These are phyloP conservation scores for Trichoderma sp. DNA, from an alignment of 2,329 filamentous ascomycete species.

Conservation along the genomic window DNA sequence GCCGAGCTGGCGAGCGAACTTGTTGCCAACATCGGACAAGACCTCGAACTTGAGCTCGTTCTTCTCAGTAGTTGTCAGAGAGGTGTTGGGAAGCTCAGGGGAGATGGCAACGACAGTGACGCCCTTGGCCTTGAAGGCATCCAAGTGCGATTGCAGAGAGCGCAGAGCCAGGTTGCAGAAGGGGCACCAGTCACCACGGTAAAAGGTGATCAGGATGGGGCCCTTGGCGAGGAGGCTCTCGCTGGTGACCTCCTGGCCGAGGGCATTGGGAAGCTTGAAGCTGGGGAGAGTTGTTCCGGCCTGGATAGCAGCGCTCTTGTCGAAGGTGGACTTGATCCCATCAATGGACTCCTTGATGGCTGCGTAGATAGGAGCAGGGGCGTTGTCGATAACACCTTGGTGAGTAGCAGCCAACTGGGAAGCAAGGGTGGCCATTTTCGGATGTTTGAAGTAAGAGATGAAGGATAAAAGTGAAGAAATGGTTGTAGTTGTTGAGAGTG, in stretches of 20 bases:
- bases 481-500: background rate
- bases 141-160: background rate
- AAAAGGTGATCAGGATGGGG: slow-evolving; percentile 2
- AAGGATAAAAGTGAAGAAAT: background rate
- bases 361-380: background rate
- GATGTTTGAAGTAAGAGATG: background rate
- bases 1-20: background rate
- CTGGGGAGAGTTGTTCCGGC: background rate
- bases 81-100: slow-evolving; percentile 1
- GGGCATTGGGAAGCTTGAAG: slow-evolving; percentile 2
- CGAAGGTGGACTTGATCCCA: background rate
- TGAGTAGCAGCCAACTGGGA: background rate
- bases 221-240: slow-evolving; percentile 6
- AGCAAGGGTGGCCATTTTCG: background rate
- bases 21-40: background rate
- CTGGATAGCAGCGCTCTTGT: background rate
- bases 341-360: background rate
- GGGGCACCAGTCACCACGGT: slow-evolving; percentile 7
- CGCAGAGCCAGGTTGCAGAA: slow-evolving; percentile 6
- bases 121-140: background rate
- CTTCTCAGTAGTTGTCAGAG: slow-evolving; percentile 3
- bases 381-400: background rate
- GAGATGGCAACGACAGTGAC: slow-evolving; percentile 6
- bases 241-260: background rate
- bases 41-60: slow-evolving; percentile 9